Conservation (phyloP, 2,329 filamentous ascomycete genomes). For the Dactylellina cionopaga region DNA sequence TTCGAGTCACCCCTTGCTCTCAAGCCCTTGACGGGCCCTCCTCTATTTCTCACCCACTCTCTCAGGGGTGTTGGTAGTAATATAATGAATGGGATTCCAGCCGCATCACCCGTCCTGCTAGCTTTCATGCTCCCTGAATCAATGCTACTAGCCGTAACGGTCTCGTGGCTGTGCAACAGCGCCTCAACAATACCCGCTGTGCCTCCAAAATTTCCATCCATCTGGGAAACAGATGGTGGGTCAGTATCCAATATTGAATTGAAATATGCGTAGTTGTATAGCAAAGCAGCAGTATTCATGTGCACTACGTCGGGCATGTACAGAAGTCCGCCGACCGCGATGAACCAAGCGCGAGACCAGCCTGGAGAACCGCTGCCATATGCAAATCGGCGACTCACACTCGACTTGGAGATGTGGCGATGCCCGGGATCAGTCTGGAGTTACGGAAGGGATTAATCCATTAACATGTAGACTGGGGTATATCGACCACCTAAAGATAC, state of each 20-base stretch:
- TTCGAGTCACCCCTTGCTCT: conserved; percentile 48
- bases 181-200: conserved; percentile 64
- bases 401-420: conserved; percentile 64
- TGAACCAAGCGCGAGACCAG: conserved; percentile 66
- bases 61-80: conserved; percentile 39
- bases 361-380: conserved; percentile 65
- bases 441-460: no score
- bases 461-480: no score
- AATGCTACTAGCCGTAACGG: conserved; percentile 18
- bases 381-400: conserved; percentile 57
- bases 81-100: conserved; percentile 21
- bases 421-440: conserved; percentile 62
- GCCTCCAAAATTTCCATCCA: conserved; percentile 66
- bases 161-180: conserved; percentile 61
- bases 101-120: conserved; percentile 28
- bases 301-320: conserved; percentile 60
- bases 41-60: conserved; percentile 53
- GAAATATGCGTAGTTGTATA: conserved; percentile 62
- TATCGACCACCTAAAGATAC: no score
- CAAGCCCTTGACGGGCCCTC: conserved; percentile 50
- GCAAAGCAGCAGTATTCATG: conserved; percentile 60
- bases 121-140: conserved; percentile 13
- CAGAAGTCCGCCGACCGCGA: conserved; percentile 65
- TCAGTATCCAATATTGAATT: conserved; percentile 64
- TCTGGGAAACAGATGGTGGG: conserved; percentile 63